These are phyloP conservation scores for Kockiozyma suomiensis DNA, from an alignment of 805 yeast species.

Conservation along the genomic window DNA sequence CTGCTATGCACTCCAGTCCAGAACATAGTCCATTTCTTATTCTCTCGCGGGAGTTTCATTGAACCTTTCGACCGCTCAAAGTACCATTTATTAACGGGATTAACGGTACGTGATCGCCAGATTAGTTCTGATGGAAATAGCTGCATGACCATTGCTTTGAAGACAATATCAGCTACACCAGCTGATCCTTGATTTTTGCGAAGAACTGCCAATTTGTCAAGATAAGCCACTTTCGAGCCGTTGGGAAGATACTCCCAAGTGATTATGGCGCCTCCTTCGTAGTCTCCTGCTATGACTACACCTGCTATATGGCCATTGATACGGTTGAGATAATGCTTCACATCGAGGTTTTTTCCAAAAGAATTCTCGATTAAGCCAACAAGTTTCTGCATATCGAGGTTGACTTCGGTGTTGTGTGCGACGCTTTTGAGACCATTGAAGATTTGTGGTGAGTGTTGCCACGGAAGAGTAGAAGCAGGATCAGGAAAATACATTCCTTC, in stretches of 20 bases:
- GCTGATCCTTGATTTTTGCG: slow-evolving; percentile 84
- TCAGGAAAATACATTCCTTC: slow-evolving; percentile 47
- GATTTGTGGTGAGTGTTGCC: not conserved
- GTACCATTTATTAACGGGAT: slow-evolving; percentile 97
- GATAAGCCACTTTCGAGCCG: slow-evolving; percentile 62
- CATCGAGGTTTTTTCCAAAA: slow-evolving; percentile 68
- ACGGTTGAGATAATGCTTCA: slow-evolving; percentile 66
- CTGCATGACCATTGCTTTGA: slow-evolving; percentile 70
- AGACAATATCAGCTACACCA: slow-evolving; percentile 90
- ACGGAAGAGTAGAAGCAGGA: not conserved
- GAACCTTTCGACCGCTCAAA: slow-evolving; percentile 70
- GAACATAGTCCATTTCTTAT: slow-evolving; percentile 25
- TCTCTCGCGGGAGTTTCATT: slow-evolving; percentile 12
- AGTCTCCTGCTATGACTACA: slow-evolving; percentile 84
- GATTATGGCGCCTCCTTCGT: slow-evolving; percentile 91
- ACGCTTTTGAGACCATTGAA: slow-evolving; percentile 13
- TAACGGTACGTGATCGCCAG: slow-evolving; percentile 85
- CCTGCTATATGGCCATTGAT: slow-evolving; percentile 70
- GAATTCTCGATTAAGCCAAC: slow-evolving; percentile 72
- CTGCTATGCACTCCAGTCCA: slow-evolving; percentile 24
- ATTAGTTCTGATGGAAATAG: slow-evolving; percentile 71
- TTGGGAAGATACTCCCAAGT: slow-evolving; percentile 66
- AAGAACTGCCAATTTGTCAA: slow-evolving; percentile 92
- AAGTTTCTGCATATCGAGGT: slow-evolving; percentile 60
- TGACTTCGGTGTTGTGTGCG: slow-evolving; percentile 16